Percentiles rank a stretch among this genome's conserved stretches.
These are phyloP conservation scores for Aspergillus diversus DNA, from an alignment of 495 filamentous ascomycete species.

Conservation along the genomic window DNA sequence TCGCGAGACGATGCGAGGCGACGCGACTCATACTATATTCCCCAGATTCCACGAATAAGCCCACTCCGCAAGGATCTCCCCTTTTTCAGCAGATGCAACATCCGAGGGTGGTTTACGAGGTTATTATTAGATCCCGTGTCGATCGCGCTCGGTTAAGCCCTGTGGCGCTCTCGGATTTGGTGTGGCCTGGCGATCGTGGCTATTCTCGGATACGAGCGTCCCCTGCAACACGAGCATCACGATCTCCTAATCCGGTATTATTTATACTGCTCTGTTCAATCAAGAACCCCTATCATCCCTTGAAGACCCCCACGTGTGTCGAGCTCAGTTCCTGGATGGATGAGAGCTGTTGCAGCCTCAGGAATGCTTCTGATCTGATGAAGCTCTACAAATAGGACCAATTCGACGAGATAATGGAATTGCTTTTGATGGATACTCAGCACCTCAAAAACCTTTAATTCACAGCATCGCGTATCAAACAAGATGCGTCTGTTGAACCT, in stretches of 20 bases:
- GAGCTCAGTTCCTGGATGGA: not conserved
- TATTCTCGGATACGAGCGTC: slow-evolving; percentile 1
- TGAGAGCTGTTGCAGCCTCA: not conserved
- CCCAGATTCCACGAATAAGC: no score
- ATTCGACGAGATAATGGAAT: not conserved
- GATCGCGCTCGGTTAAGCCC: not conserved
- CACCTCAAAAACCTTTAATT: no score
- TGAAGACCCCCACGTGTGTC: not conserved
- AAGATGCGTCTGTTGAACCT: slow-evolving; percentile 5
- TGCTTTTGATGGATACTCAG: no score
- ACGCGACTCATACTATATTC: no score
- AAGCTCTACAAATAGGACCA: not conserved
- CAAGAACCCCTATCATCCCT: not conserved
- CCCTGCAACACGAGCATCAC: slow-evolving; percentile 4
- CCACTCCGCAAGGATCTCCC: no score
- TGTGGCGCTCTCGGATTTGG: no score
- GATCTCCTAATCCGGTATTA: not conserved
- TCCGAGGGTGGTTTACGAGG: not conserved
- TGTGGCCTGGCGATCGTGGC: not conserved
- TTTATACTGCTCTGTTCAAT: not conserved
- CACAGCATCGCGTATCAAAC: not conserved
- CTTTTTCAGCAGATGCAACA: no score
- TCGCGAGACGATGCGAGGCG: no score
- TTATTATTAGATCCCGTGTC: slow-evolving; percentile 5
- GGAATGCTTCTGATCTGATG: not conserved